Conservation (phyloP, 805 yeast species). For the Hanseniaspora jakobsenii region DNA sequence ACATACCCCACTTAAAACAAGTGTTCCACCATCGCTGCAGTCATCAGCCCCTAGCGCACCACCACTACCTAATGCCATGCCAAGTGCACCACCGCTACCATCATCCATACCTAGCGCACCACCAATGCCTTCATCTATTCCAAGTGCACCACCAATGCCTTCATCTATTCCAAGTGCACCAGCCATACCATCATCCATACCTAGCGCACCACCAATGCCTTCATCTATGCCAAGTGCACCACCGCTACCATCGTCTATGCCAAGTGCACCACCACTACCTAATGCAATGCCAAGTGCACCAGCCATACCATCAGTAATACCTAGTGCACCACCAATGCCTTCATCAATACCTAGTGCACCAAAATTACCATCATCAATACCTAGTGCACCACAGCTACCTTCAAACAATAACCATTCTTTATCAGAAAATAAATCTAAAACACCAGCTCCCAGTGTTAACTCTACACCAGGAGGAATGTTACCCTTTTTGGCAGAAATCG, state of each 20-base stretch:
- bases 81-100: slow-evolving; percentile 17
- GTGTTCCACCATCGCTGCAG: slow-evolving; percentile 21
- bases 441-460: slow-evolving; percentile 16
- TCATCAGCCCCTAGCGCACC: too few relatives aligned
- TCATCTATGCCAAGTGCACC: slow-evolving; percentile 21
- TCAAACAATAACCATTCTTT: too few relatives aligned
- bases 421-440: too few relatives aligned
- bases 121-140: slow-evolving; percentile 16
- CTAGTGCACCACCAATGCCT: slow-evolving; percentile 19
- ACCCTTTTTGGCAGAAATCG: slow-evolving; percentile 32
- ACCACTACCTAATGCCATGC: slow-evolving; percentile 1
- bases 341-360: slow-evolving; percentile 15
- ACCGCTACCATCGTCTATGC: slow-evolving; percentile 20
- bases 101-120: slow-evolving; percentile 14
- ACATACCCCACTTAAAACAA: slow-evolving; percentile 17
- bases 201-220: slow-evolving; percentile 20
- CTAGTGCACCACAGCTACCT: slow-evolving; percentile 19
- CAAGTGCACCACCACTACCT: slow-evolving; percentile 18
- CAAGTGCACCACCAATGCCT: slow-evolving; percentile 19
- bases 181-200: slow-evolving; percentile 16
- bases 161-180: slow-evolving; percentile 15
- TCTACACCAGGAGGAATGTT: slow-evolving; percentile 16
- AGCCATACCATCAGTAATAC: slow-evolving; percentile 16
- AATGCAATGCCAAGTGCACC: slow-evolving; percentile 14
- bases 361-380: slow-evolving; percentile 16